Evolutionary conservation across 208 protist genomes (phyloP).

Genomic region (Leishmania arabica): DNA sequence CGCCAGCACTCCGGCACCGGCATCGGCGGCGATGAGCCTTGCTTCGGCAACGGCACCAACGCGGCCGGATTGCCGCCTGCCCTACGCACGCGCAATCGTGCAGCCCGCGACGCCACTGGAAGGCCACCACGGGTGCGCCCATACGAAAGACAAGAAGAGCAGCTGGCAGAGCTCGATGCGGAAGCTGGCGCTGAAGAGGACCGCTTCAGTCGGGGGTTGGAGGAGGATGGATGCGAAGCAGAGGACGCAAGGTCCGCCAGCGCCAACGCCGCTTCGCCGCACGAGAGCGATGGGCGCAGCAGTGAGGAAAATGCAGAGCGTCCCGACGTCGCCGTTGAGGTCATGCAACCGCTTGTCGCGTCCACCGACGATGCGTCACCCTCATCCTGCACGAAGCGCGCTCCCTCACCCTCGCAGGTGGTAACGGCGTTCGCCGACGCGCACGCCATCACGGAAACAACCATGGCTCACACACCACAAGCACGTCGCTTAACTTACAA

Average conservation of each 20-base stretch:
- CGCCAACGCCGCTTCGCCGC: not conserved
- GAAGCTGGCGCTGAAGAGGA: not conserved
- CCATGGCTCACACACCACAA: not conserved
- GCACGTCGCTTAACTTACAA: slow-evolving; percentile 9
- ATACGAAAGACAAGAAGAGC: not conserved
- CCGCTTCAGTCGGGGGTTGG: not conserved
- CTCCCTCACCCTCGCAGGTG: not conserved
- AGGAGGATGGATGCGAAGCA: not conserved
- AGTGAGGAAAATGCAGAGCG: not conserved
- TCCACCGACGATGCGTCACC: not conserved
- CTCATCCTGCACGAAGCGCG: not conserved
- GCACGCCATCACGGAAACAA: not conserved
- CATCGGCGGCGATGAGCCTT: not conserved
- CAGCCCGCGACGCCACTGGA: slow-evolving; percentile 3
- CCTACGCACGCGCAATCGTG: not conserved
- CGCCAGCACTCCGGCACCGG: not conserved
- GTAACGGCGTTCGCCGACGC: not conserved
- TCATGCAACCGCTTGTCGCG: not conserved
- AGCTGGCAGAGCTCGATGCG: not conserved
- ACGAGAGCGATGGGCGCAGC: not conserved
- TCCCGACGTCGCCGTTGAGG: not conserved
- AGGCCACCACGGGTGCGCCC: slow-evolving; percentile 10
- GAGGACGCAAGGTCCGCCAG: not conserved
- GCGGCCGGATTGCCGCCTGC: not conserved
- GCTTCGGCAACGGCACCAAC: not conserved